phyloP scores from a whole-genome alignment of 2,329 filamentous ascomycete species.

The Aspergillus tubingensis region DNA sequence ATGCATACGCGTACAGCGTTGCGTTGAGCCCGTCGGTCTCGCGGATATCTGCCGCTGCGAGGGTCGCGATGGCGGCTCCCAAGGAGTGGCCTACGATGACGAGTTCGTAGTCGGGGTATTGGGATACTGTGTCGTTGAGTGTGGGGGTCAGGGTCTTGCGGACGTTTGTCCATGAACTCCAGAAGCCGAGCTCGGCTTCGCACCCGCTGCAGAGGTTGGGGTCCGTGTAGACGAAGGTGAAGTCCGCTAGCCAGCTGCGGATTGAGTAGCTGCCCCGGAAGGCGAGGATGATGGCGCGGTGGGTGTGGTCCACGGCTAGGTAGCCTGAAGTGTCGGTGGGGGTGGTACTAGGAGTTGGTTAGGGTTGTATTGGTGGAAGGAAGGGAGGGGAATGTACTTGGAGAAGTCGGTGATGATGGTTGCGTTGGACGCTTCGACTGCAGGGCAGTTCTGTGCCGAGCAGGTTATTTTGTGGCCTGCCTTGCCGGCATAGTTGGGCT shows the following conservation, averaged over 20 bases:
- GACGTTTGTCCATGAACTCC: conserved; percentile 44
- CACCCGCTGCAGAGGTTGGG: conserved; percentile 49
- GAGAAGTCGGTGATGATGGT: conserved; percentile 49
- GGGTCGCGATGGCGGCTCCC: conserved; percentile 64
- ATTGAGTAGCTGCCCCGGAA: conserved; percentile 42
- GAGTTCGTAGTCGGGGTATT: conserved; percentile 41
- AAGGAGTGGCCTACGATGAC: conserved; percentile 65
- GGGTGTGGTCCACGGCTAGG: conserved; percentile 51
- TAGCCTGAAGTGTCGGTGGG: conserved; percentile 50
- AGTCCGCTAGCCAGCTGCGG: conserved; percentile 32
- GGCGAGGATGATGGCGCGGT: conserved; percentile 39
- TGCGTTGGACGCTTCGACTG: conserved; percentile 38
- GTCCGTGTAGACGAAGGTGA: conserved; percentile 28
- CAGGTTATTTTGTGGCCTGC: conserved; percentile 47
- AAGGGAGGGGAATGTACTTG: conserved; percentile 35
- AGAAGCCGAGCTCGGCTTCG: conserved; percentile 49
- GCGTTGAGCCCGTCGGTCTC: conserved; percentile 44
- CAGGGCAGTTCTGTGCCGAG: conserved; percentile 46
- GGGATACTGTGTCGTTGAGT: conserved; percentile 27
- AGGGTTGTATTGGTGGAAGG: neutral
- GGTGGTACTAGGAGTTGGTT: conserved; percentile 15
- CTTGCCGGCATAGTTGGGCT: conserved; percentile 46
- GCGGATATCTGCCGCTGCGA: conserved; percentile 62
- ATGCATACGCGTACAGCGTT: conserved; percentile 68
- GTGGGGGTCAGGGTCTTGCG: conserved; percentile 39